Percentiles rank a stretch among this genome's conserved stretches.
These are phyloP conservation scores for Hypsizygus marmoreus DNA, from an alignment of 768 basidiomycete genomes.

Conservation along the genomic window DNA sequence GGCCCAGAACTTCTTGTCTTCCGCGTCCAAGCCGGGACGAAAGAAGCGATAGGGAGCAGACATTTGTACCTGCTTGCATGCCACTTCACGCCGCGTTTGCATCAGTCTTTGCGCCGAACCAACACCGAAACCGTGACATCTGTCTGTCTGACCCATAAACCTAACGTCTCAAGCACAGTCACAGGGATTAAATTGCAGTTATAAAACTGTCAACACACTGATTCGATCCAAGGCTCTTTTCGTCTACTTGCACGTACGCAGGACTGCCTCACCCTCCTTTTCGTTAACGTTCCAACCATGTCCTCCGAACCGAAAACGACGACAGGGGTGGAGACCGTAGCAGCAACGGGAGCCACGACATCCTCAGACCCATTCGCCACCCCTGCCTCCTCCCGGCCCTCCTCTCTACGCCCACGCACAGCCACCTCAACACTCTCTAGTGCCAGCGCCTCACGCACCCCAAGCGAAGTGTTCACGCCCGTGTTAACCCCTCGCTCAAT, in stretches of 20 bases:
- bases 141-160: neutral
- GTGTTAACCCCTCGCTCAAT: conserved; percentile 13
- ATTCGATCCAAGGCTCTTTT: too few relatives aligned
- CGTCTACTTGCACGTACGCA: too few relatives aligned
- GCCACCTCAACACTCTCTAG: conserved; percentile 17
- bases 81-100: too few relatives aligned
- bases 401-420: conserved; percentile 28
- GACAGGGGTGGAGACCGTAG: too few relatives aligned
- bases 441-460: conserved; percentile 16
- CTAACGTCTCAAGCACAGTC: conserved; percentile 1
- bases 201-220: too few relatives aligned
- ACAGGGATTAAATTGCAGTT: too few relatives aligned
- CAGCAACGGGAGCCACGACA: too few relatives aligned
- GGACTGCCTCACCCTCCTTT: too few relatives aligned
- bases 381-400: conserved; percentile 34
- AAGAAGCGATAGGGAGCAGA: conserved; percentile 4
- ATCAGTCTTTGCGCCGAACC: too few relatives aligned
- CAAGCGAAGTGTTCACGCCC: conserved; percentile 1
- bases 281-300: too few relatives aligned
- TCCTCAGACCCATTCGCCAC: conserved; percentile 38
- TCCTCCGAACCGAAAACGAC: too few relatives aligned
- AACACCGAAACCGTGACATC: too few relatives aligned
- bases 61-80: conserved; percentile 8
- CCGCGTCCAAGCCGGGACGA: conserved; percentile 6
- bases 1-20: neutral